Evolutionary conservation across 2,329 filamentous ascomycete species (phyloP), one percentile per base, ranked within the genome.

Genomic region (Raffaelea deltoideospora): DNA sequence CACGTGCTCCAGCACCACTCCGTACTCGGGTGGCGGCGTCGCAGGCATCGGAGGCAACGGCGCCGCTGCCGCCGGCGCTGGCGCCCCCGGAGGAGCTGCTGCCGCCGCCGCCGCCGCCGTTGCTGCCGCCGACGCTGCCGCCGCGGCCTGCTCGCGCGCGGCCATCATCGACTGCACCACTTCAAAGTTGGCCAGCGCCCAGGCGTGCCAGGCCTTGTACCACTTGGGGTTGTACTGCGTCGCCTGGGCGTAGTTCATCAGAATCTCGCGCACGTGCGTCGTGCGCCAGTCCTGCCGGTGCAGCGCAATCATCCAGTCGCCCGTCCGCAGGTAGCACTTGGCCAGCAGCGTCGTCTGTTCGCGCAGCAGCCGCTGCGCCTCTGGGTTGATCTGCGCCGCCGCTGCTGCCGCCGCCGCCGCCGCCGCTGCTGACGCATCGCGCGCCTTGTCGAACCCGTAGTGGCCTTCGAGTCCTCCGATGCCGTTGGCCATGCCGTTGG

Each of bases 171-270:
- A 76, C 48, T 90, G 93, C 27, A 96, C 87, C 39, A 98, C 90
- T 58, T 99, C 88, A 50, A 98, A 99, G 57, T 98, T 99, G 37
- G 90, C 88, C 43, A 98, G 60, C 10, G 90, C 92, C 88, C 90
- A 99, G 0, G 90, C 83, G 58, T 99, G 90, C 90, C 90, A 99
- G 8, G 92, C 90, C 60, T 98, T 99, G 64, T 98, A 98, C 75
- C 88, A 98, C 42, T 79, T 77, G 24, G 85, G 79, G 53, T 98
- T 93, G 59, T 92, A 95, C 41, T 84, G 79, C 2, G 90, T 98
- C 2, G 92, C 92, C 41, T 87, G 79, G 15, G 78, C 77, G 56
- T 96, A 98, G 2, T 90, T 86, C n/a, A 75, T 71, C 19, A 98
- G 65, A 40, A 98, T 86, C 37, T 96, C 88, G 35, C 82, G 74